A percentile compares a stretch with the other conserved stretches of the same genome.
phyloP scores from a whole-genome alignment of 176 grass and related monocot species.

The Otatea glauca region DNA sequence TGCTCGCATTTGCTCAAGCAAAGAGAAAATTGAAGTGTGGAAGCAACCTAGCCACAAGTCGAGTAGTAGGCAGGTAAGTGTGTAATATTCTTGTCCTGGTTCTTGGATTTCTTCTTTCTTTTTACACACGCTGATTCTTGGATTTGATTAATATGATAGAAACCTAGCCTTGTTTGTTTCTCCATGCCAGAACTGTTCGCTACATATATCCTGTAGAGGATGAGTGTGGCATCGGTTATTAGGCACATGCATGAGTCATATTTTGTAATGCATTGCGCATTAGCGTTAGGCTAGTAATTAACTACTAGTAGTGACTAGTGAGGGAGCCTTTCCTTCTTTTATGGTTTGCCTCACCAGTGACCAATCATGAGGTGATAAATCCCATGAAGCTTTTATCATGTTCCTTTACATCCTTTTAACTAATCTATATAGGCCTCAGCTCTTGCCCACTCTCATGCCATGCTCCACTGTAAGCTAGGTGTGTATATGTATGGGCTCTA shows the following conservation, averaged over 20 bases:
- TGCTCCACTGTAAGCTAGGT: background rate
- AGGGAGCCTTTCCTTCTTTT: background rate
- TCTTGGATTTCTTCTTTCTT: background rate
- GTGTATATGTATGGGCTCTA: conserved; percentile 20
- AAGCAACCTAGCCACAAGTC: background rate
- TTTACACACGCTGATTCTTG: background rate
- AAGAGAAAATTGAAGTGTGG: background rate
- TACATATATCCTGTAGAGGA: conserved; percentile 13
- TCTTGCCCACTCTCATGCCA: background rate
- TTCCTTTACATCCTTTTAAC: conserved; percentile 29
- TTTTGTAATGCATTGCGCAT: conserved; percentile 22
- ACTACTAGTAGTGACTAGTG: too few relatives aligned
- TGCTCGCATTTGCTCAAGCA: conserved; percentile 20
- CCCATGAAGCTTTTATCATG: conserved; percentile 49
- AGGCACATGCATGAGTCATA: conserved; percentile 25
- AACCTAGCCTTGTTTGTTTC: background rate
- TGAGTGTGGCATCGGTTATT: background rate
- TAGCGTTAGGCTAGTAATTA: background rate
- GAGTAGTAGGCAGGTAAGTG: conserved; percentile 4
- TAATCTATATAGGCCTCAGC: background rate
- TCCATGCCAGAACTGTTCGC: background rate
- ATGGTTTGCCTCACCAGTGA: conserved; percentile 14
- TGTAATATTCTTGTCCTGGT: conserved; percentile 7
- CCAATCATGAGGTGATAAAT: conserved; percentile 65
- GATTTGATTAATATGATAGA: conserved; percentile 13